phyloP scores from a whole-genome alignment of 208 protist species.

The Trypanosoma cruzi region DNA sequence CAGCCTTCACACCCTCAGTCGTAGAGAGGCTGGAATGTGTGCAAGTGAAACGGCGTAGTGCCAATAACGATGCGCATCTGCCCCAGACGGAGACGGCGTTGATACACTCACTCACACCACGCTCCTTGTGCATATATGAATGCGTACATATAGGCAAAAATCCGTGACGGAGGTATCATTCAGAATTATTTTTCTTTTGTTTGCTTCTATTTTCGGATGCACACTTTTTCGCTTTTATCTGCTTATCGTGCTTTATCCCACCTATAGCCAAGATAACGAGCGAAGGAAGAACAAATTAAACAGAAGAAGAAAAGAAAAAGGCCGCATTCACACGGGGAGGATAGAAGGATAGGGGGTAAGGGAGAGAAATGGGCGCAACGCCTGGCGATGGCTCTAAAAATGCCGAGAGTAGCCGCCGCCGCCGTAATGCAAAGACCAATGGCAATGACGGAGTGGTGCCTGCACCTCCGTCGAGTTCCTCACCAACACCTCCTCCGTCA shows the following conservation, averaged over 20 bases:
- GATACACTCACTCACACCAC: neutral
- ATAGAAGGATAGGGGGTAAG: neutral
- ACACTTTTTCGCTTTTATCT: neutral
- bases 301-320: neutral
- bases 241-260: neutral
- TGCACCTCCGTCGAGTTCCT: neutral
- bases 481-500: too few species aligned
- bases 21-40: neutral
- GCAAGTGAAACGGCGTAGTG: neutral
- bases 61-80: too few species aligned
- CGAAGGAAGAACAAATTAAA: neutral
- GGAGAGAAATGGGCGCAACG: neutral
- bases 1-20: neutral
- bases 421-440: neutral
- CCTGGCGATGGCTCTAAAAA: neutral
- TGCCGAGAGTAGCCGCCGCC: neutral
- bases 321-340: neutral
- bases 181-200: neutral
- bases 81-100: too few species aligned
- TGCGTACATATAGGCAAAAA: too few species aligned
- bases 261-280: neutral
- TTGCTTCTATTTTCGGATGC: neutral
- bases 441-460: neutral
- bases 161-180: too few species aligned
- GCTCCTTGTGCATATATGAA: neutral